These are phyloP conservation scores for Solanum hybrid DNA, from an alignment of 305 asterid species.

Conservation along the genomic window DNA sequence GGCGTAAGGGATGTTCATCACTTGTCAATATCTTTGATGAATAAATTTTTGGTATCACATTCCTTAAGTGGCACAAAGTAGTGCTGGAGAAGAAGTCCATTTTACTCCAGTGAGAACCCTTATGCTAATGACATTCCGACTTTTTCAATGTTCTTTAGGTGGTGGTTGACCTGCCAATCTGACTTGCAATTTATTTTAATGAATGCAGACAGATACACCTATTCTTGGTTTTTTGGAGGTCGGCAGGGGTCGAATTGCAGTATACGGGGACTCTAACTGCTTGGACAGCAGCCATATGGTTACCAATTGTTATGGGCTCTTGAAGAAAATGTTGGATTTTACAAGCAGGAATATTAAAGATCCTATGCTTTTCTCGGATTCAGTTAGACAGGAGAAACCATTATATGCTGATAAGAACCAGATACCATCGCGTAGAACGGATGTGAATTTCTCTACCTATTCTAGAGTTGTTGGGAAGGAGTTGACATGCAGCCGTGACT, in stretches of 20 bases:
- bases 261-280: constrained; percentile 95
- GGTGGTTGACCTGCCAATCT: constrained; percentile 8
- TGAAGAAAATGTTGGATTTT: constrained; percentile 74
- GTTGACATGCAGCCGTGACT: constrained; percentile 68
- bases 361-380: constrained; percentile 66
- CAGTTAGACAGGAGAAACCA: constrained; percentile 45
- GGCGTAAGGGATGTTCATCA: not conserved
- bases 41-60: not conserved
- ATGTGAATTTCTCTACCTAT: constrained; percentile 77
- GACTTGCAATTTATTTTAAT: constrained; percentile 9
- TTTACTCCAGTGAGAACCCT: not conserved
- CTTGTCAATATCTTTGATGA: not conserved
- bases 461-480: constrained; percentile 72
- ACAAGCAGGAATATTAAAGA: constrained; percentile 53
- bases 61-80: not conserved
- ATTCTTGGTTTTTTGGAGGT: constrained; percentile 83
- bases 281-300: constrained; percentile 99
- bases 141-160: not conserved
- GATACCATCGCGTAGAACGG: constrained; percentile 86
- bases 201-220: constrained; percentile 76
- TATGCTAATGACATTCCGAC: not conserved
- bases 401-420: constrained; percentile 58
- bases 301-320: constrained; percentile 91
- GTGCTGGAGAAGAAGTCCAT: not conserved
- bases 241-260: constrained; percentile 67